A percentile compares a stretch with the other conserved stretches of the same genome.
Evolutionary conservation across 495 filamentous ascomycete genomes (phyloP).

Genomic region (Podospora pseudocomata): DNA sequence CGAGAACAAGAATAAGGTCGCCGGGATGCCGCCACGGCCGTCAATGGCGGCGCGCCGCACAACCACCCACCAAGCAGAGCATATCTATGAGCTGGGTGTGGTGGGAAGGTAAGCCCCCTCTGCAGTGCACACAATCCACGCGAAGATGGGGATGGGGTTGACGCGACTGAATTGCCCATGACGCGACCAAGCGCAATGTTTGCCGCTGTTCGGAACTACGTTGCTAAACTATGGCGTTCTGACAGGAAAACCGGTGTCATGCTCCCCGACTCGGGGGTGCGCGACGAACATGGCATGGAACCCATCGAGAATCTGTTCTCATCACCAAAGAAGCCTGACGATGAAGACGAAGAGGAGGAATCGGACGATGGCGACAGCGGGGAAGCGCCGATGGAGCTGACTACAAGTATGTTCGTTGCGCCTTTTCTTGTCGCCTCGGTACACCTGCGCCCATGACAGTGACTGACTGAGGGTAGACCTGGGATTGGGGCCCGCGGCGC

Average conservation of each 20-base stretch:
- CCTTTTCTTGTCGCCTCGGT: not conserved
- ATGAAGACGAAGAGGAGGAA: constrained; percentile 15
- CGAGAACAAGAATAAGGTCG: not conserved
- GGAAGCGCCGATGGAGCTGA: constrained; percentile 1
- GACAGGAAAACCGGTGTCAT: constrained; percentile 74
- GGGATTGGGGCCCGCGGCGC: constrained; percentile 27
- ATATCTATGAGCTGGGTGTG: constrained; percentile 48
- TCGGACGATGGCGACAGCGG: constrained; percentile 22
- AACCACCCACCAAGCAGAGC: constrained; percentile 36
- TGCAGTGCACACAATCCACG: not conserved
- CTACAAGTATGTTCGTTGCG: constrained; percentile 30
- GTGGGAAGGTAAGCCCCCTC: constrained; percentile 44
- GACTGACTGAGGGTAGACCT: not conserved
- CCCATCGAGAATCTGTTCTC: constrained; percentile 82
- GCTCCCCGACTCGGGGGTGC: constrained; percentile 70
- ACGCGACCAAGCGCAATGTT: not conserved
- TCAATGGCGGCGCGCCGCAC: constrained; percentile 37
- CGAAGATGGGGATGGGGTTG: not conserved
- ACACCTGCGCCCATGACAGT: not conserved
- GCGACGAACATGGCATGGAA: constrained; percentile 91
- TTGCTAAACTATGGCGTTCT: not conserved
- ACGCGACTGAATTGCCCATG: not conserved
- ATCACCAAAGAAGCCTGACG: constrained; percentile 56
- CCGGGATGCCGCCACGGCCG: constrained; percentile 34
- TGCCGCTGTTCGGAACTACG: constrained; percentile 2